Percentiles rank a stretch among this genome's conserved stretches.
phyloP scores from a whole-genome alignment of 2,329 filamentous ascomycete species.

The Biscogniauxia sp. region DNA sequence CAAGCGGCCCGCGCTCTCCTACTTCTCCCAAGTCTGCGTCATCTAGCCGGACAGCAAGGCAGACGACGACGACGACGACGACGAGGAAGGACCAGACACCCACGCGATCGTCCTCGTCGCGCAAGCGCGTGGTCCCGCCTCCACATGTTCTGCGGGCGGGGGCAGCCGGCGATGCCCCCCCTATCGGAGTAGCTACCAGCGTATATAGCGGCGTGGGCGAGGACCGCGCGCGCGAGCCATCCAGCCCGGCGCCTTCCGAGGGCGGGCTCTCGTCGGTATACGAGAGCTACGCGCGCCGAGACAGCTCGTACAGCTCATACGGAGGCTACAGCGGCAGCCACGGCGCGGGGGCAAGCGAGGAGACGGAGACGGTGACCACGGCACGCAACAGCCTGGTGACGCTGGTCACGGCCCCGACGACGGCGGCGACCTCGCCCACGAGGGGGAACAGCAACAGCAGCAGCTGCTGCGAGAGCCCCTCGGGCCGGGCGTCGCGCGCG shows the following conservation, averaged over 20 bases:
- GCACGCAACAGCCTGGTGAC: slow-evolving; percentile 7
- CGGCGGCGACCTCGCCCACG: slow-evolving; percentile 2
- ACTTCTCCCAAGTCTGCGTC: slow-evolving; percentile 1
- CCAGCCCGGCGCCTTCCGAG: slow-evolving; percentile 22
- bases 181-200: no score
- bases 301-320: background rate
- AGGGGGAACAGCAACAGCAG: background rate
- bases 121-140: slow-evolving; percentile 18
- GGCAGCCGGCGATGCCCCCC: slow-evolving; percentile 2
- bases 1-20: background rate
- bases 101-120: slow-evolving; percentile 20
- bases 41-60: slow-evolving; percentile 1
- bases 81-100: slow-evolving; percentile 10
- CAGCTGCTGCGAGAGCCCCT: slow-evolving; percentile 5
- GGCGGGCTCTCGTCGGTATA: slow-evolving; percentile 31
- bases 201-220: no score
- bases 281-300: slow-evolving; percentile 23
- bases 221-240: slow-evolving; percentile 13
- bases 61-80: no score
- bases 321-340: no score
- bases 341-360: background rate
- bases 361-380: background rate
- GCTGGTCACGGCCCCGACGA: slow-evolving; percentile 1
- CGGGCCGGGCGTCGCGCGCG: background rate
- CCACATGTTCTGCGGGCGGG: slow-evolving; percentile 22